Evolutionary conservation across 2,329 filamentous ascomycete genomes (phyloP).

Genomic region (Phoma herbarum): DNA sequence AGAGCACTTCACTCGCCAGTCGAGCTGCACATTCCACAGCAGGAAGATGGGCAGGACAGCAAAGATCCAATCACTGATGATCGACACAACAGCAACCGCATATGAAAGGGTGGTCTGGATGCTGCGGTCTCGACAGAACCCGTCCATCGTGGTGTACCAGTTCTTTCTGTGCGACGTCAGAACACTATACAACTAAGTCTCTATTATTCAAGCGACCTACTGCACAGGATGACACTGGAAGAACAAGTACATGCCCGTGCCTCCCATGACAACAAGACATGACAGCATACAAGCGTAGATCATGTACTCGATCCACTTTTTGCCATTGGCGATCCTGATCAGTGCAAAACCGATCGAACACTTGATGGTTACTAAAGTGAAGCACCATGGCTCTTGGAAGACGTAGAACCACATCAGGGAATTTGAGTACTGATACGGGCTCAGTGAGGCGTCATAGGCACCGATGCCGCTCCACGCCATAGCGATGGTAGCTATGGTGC

Average conservation of each 20-base stretch:
- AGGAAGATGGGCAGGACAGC: slow-evolving; percentile 53
- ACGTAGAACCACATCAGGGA: slow-evolving; percentile 26
- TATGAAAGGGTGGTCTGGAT: slow-evolving; percentile 21
- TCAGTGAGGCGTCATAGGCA: slow-evolving; percentile 18
- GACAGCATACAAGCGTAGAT: slow-evolving; percentile 23
- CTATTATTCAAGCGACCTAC: slow-evolving; percentile 1
- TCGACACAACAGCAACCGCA: slow-evolving; percentile 21
- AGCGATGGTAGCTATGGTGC: slow-evolving; percentile 18
- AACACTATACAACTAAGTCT: not conserved
- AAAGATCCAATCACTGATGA: slow-evolving; percentile 33
- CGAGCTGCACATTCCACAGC: slow-evolving; percentile 63
- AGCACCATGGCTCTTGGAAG: slow-evolving; percentile 26
- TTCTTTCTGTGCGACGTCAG: slow-evolving; percentile 19
- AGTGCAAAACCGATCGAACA: slow-evolving; percentile 25
- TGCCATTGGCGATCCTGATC: slow-evolving; percentile 23
- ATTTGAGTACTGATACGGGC: slow-evolving; percentile 15
- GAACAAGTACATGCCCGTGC: slow-evolving; percentile 24
- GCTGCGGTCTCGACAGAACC: slow-evolving; percentile 15
- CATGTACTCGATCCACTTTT: slow-evolving; percentile 24
- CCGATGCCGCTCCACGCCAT: slow-evolving; percentile 26
- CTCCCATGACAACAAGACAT: slow-evolving; percentile 20
- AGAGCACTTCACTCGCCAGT: slow-evolving; percentile 58
- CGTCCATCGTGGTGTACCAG: slow-evolving; percentile 18
- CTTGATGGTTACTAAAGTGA: slow-evolving; percentile 24
- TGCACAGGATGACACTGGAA: slow-evolving; percentile 24